These are phyloP conservation scores for Sporothrix variecibatus DNA, from an alignment of 2,329 filamentous ascomycete species.

Conservation along the genomic window DNA sequence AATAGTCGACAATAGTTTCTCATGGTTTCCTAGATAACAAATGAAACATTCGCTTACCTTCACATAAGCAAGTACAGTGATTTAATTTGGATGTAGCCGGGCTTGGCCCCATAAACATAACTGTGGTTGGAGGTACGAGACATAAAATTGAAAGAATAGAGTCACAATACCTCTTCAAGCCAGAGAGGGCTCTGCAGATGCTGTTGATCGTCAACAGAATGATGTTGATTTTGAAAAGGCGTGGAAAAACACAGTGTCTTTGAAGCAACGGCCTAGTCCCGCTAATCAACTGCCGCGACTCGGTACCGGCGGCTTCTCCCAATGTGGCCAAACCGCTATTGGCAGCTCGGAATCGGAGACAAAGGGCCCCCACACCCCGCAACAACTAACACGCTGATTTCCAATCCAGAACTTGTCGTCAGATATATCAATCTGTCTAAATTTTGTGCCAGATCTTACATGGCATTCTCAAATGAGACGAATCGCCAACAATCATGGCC, in stretches of 20 bases:
- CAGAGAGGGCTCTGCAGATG: too few species aligned
- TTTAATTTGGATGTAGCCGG: too few species aligned
- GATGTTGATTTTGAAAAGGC: too few species aligned
- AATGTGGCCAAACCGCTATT: not conserved
- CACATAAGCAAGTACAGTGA: too few species aligned
- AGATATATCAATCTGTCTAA: not conserved
- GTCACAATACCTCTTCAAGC: too few species aligned
- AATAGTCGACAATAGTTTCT: too few species aligned
- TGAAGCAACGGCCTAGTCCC: not conserved
- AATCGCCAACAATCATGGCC: not conserved
- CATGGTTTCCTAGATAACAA: too few species aligned
- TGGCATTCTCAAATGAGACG: not conserved
- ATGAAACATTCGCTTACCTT: too few species aligned
- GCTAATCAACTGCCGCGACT: not conserved
- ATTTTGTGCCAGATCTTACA: not conserved
- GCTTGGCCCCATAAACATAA: too few species aligned
- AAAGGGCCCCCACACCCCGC: not conserved
- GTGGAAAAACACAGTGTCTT: not conserved
- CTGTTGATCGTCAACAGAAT: too few species aligned
- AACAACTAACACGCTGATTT: slow-evolving; percentile 9
- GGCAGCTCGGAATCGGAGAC: not conserved
- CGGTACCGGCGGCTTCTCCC: not conserved
- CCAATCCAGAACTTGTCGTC: not conserved
- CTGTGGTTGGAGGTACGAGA: too few species aligned
- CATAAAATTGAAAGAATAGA: too few species aligned